Percentiles rank a stretch among this genome's conserved stretches.
Conservation (phyloP, 331 rosid species). For the Spiraea crenata region DNA sequence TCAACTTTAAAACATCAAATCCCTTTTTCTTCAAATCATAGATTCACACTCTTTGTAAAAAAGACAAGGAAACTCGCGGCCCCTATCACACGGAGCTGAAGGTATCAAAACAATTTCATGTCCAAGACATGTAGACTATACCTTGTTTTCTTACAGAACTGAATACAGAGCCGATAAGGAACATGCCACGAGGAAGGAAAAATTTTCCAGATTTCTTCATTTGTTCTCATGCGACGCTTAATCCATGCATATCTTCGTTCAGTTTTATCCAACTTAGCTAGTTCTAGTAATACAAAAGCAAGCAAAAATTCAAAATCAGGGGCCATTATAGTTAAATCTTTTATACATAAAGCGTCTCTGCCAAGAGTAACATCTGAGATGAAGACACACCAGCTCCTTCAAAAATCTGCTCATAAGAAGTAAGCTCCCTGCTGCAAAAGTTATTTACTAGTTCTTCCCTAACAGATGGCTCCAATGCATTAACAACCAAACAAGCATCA, state of each 20-base stretch:
- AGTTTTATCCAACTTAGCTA: slow-evolving; percentile 95
- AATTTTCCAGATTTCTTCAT: slow-evolving; percentile 95
- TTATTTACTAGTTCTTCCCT: slow-evolving; percentile 96
- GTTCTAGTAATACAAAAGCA: slow-evolving; percentile 47
- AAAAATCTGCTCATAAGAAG: slow-evolving; percentile 95
- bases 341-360: slow-evolving; percentile 11
- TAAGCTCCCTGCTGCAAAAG: slow-evolving; percentile 93
- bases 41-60: not conserved
- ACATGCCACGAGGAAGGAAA: slow-evolving; percentile 97
- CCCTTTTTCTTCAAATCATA: not conserved
- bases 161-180: slow-evolving; percentile 90
- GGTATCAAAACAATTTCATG: slow-evolving; percentile 15
- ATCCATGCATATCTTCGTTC: slow-evolving; percentile 99
- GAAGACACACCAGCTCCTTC: slow-evolving; percentile 92
- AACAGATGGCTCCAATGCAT: slow-evolving; percentile 97
- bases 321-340: slow-evolving; percentile 17
- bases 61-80: not conserved
- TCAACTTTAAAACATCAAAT: too few species aligned
- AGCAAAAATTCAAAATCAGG: slow-evolving; percentile 18
- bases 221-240: slow-evolving; percentile 95
- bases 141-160: slow-evolving; percentile 96
- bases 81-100: slow-evolving; percentile 3
- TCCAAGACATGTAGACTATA: slow-evolving; percentile 30
- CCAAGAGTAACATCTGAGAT: slow-evolving; percentile 17
- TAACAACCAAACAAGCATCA: slow-evolving; percentile 97